These are phyloP conservation scores for Tylopilus balloui DNA, from an alignment of 768 basidiomycete genomes.

Conservation along the genomic window DNA sequence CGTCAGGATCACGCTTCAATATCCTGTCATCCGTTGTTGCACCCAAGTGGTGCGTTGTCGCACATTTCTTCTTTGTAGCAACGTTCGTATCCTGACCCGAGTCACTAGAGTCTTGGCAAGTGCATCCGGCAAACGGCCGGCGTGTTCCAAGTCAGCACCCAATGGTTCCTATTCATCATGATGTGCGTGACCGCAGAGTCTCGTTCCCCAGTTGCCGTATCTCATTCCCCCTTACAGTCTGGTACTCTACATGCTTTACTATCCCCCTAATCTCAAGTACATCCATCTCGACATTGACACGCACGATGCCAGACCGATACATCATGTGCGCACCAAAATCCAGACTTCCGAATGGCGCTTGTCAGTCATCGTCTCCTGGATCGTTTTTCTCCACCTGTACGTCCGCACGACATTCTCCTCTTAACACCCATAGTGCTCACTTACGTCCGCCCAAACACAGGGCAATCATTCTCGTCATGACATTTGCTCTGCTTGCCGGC, in stretches of 20 bases:
- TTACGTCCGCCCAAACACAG: background rate
- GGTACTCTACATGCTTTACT: slow-evolving; percentile 89
- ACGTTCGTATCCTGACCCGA: background rate
- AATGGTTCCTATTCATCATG: slow-evolving; percentile 80
- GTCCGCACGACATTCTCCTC: slow-evolving; percentile 21
- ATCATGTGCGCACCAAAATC: slow-evolving; percentile 43
- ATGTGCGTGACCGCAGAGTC: slow-evolving; percentile 53
- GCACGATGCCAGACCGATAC: slow-evolving; percentile 39
- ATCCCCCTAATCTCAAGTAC: slow-evolving; percentile 81
- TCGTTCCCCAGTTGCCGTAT: background rate
- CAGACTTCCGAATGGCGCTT: slow-evolving; percentile 70
- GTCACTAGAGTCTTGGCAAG: slow-evolving; percentile 52
- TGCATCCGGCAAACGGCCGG: slow-evolving; percentile 83
- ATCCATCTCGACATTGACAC: slow-evolving; percentile 39
- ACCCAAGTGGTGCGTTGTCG: slow-evolving; percentile 56
- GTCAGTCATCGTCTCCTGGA: slow-evolving; percentile 72
- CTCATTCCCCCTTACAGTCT: slow-evolving; percentile 46
- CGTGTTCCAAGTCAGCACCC: slow-evolving; percentile 72
- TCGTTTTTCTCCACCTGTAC: slow-evolving; percentile 70
- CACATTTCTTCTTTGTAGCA: background rate
- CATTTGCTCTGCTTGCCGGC: slow-evolving; percentile 55
- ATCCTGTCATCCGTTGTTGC: slow-evolving; percentile 80
- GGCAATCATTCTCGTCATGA: slow-evolving; percentile 51
- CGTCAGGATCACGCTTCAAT: slow-evolving; percentile 75
- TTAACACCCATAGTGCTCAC: background rate